Evolutionary conservation across 495 filamentous ascomycete genomes (phyloP).

Genomic region (Aspergillus panamensis): DNA sequence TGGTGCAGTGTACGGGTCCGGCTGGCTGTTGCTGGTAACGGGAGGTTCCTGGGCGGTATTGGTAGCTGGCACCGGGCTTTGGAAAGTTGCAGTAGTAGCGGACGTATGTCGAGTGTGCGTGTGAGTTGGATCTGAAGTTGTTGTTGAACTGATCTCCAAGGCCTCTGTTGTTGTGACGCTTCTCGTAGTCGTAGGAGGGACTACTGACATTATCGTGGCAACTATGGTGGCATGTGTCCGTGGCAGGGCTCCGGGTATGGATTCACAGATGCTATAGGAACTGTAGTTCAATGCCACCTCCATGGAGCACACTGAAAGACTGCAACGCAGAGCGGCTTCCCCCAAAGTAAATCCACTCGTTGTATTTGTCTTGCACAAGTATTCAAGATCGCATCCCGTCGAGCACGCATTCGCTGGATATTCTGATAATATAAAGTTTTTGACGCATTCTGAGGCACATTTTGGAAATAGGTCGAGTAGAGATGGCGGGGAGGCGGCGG

Average conservation of each 20-base stretch:
- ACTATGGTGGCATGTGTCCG: slow-evolving; percentile 60
- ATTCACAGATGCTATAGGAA: slow-evolving; percentile 58
- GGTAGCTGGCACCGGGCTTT: slow-evolving; percentile 15
- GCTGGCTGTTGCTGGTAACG: slow-evolving; percentile 8
- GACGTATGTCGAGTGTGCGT: slow-evolving; percentile 9
- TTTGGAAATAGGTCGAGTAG: slow-evolving; percentile 49
- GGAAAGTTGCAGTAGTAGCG: slow-evolving; percentile 14
- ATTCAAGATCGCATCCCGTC: slow-evolving; percentile 50
- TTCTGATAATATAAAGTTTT: slow-evolving; percentile 57
- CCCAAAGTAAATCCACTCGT: slow-evolving; percentile 63
- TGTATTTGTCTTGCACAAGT: slow-evolving; percentile 60
- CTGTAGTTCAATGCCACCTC: slow-evolving; percentile 25
- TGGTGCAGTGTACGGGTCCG: background rate
- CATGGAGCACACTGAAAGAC: slow-evolving; percentile 43
- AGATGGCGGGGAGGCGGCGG: slow-evolving; percentile 20
- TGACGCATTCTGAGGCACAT: slow-evolving; percentile 62
- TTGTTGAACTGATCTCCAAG: slow-evolving; percentile 9
- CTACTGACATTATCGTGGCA: slow-evolving; percentile 49
- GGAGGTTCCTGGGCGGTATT: background rate
- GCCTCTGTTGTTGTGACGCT: slow-evolving; percentile 7
- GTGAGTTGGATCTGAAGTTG: slow-evolving; percentile 1
- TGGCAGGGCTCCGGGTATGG: slow-evolving; percentile 47
- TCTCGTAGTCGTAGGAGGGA: slow-evolving; percentile 23
- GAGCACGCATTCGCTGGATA: slow-evolving; percentile 51
- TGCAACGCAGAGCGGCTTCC: slow-evolving; percentile 63